Conservation (phyloP, 352 stramenopile genomes). For the Pythium catenulatum region DNA sequence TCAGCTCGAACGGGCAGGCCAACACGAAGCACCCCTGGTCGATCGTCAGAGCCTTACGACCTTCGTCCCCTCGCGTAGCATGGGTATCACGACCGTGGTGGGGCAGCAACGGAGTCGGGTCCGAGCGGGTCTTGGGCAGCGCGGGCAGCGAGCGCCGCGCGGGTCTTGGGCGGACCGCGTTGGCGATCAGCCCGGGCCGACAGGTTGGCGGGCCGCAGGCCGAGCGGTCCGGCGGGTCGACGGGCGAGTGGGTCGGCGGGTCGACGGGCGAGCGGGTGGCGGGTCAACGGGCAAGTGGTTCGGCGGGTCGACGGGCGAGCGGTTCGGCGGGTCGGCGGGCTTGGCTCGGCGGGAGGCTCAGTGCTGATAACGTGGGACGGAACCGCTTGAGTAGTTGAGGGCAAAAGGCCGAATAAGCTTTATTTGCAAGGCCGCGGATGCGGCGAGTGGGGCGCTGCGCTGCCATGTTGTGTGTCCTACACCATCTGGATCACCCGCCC, state of each 20-base stretch:
- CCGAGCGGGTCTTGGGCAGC: neutral
- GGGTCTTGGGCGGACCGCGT: neutral
- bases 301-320: neutral
- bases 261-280: neutral
- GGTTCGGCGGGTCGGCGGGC: neutral
- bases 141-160: neutral
- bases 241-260: neutral
- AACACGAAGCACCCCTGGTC: neutral
- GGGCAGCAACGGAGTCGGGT: neutral
- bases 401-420: neutral
- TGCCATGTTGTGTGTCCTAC: too few species aligned
- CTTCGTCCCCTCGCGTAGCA: neutral
- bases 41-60: neutral
- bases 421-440: too few species aligned
- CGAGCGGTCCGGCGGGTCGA: neutral
- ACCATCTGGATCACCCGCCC: too few species aligned
- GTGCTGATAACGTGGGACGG: neutral
- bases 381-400: neutral
- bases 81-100: neutral
- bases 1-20: neutral
- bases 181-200: neutral
- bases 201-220: neutral
- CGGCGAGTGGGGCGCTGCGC: too few species aligned
- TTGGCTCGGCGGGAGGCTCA: neutral
- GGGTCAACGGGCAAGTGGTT: neutral